phyloP scores from a whole-genome alignment of 1,284 basidiomycete genomes.

The Cutaneotrichosporon dermatis region DNA sequence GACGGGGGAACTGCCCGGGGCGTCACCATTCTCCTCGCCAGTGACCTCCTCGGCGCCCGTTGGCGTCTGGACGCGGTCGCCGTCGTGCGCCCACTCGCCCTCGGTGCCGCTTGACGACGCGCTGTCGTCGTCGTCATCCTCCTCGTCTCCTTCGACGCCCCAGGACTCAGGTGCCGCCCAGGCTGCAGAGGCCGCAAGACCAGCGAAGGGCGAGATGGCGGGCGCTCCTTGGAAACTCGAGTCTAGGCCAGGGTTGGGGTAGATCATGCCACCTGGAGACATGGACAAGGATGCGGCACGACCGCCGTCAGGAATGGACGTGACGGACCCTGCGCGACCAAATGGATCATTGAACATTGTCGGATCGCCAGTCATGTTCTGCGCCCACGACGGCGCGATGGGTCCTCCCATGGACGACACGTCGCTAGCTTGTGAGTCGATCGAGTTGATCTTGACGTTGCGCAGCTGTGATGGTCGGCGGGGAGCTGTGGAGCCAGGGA shows the following conservation, averaged over 20 bases:
- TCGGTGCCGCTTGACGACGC: slow-evolving; percentile 27
- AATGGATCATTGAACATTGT: slow-evolving; percentile 47
- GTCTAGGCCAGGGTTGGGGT: background rate
- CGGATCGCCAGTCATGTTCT: slow-evolving; percentile 6
- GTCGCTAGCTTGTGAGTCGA: slow-evolving; percentile 30
- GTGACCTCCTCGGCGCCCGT: background rate
- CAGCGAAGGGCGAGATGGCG: slow-evolving; percentile 11
- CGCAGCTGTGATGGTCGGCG: slow-evolving; percentile 46
- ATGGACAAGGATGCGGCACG: slow-evolving; percentile 4
- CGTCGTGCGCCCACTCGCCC: slow-evolving; percentile 32
- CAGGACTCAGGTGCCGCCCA: slow-evolving; percentile 56
- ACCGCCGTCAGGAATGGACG: background rate
- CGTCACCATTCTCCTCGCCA: background rate
- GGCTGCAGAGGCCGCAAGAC: slow-evolving; percentile 30
- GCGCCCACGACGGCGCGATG: slow-evolving; percentile 36
- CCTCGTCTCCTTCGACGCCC: slow-evolving; percentile 53
- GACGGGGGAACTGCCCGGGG: background rate
- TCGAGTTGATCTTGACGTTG: slow-evolving; percentile 41
- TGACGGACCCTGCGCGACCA: slow-evolving; percentile 4
- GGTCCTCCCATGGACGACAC: slow-evolving; percentile 22
- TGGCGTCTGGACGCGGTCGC: slow-evolving; percentile 3
- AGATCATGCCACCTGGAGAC: background rate
- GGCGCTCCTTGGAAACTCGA: slow-evolving; percentile 4
- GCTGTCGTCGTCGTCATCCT: slow-evolving; percentile 26
- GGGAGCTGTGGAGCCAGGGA: slow-evolving; percentile 25